Evolutionary conservation across 176 grass and related monocot genomes (phyloP).

Genomic region (Triticum aestivum): IWGSC_CS_RefSeq_v2.1 NC_057795.1:664639701-664640200

Average conservation of each 20-base stretch:
- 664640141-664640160: constrained; percentile 90
- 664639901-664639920: constrained; percentile 86
- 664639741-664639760: constrained; percentile 99
- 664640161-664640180: constrained; percentile 96
- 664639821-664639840: constrained; percentile 86
- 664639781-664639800: constrained; percentile 76
- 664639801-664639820: constrained; percentile 82
- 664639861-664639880: constrained; percentile 58
- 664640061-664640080: constrained; percentile 88
- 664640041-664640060: constrained; percentile 90
- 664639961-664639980: constrained; percentile 87
- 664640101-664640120: constrained; percentile 94
- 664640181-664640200: constrained; percentile 99
- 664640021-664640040: constrained; percentile 92
- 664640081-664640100: constrained; percentile 94
- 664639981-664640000: constrained; percentile 93
- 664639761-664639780: constrained; percentile 79
- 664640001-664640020: constrained; percentile 95
- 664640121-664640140: constrained; percentile 90
- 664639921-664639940: constrained; percentile 89
- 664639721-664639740: constrained; percentile 89
- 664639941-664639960: constrained; percentile 99
- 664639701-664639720: constrained; percentile 99
- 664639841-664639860: constrained; percentile 89
- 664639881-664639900: constrained; percentile 63